Evolutionary conservation across 225 moss, liverwort and hornwort species (phyloP).

Genomic region (Neckera pumila): DNA sequence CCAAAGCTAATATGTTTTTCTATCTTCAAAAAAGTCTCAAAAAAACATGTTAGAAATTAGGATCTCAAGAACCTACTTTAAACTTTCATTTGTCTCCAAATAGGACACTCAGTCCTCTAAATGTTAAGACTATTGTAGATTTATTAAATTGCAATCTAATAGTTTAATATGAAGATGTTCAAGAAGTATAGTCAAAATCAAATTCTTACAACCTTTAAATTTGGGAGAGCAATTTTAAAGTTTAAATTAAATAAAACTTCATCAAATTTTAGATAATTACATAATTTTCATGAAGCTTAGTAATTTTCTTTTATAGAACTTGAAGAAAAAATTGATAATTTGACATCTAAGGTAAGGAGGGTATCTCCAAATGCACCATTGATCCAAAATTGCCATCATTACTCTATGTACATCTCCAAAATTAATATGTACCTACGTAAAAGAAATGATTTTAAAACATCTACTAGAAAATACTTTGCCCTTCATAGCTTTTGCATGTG

Average conservation of each 20-base stretch:
- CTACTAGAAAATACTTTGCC: accelerated
- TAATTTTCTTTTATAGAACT: accelerated
- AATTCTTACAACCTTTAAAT: background rate
- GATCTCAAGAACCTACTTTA: no score
- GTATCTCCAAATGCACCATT: accelerated
- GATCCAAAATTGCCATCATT: background rate
- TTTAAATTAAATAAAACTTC: background rate
- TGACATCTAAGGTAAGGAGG: background rate
- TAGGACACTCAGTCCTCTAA: no score
- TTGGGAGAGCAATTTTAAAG: background rate
- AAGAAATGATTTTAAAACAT: background rate
- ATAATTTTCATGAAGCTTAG: background rate
- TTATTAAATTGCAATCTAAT: background rate
- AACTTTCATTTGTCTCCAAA: no score
- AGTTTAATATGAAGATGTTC: background rate
- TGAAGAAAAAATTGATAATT: background rate
- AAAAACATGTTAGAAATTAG: no score
- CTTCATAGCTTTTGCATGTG: background rate
- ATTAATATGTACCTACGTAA: accelerated
- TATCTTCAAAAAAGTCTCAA: no score
- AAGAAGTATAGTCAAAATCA: background rate
- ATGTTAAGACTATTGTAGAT: background rate
- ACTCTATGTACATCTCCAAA: background rate
- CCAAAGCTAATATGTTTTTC: no score
- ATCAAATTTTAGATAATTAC: background rate